These are phyloP conservation scores for Gaertneriomyces sp. DNA, from an alignment of 192 early-diverging fungal species.

Conservation along the genomic window DNA sequence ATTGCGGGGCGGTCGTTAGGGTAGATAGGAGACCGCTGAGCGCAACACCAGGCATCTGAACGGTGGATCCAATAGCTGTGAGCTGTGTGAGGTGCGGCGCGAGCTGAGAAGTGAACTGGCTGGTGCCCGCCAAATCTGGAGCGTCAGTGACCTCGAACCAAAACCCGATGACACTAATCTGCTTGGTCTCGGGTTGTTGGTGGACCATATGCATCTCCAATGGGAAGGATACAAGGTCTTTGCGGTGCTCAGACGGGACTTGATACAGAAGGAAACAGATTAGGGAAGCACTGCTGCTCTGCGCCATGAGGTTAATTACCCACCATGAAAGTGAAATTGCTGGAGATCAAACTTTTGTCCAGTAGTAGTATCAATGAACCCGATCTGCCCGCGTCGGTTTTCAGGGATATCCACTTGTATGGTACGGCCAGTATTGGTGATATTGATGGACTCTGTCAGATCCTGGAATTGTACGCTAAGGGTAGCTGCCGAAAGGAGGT, in stretches of 20 bases:
- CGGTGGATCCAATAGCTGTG: constrained; percentile 6
- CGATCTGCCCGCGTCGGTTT: not conserved
- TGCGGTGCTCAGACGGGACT: not conserved
- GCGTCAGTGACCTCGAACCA: constrained; percentile 38
- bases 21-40: constrained; percentile 7
- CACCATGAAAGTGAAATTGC: constrained; percentile 61
- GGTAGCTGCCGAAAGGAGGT: not conserved
- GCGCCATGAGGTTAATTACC: constrained; percentile 48
- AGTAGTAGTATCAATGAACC: constrained; percentile 24
- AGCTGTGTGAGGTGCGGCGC: not conserved
- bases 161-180: constrained; percentile 48
- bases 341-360: constrained; percentile 36
- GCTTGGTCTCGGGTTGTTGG: constrained; percentile 19
- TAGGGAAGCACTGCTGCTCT: not conserved
- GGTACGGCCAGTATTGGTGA: constrained; percentile 41
- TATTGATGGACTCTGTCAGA: constrained; percentile 20
- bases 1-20: constrained; percentile 9
- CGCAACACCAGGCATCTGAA: constrained; percentile 11
- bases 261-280: not conserved
- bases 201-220: constrained; percentile 57
- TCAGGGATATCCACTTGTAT: constrained; percentile 25
- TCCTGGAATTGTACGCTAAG: constrained; percentile 3
- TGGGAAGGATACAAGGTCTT: constrained; percentile 6
- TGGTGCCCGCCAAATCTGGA: constrained; percentile 7
- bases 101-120: not conserved